Conservation (phyloP, 176 grass and related monocot genomes). For the Oryza longistaminata region DNA sequence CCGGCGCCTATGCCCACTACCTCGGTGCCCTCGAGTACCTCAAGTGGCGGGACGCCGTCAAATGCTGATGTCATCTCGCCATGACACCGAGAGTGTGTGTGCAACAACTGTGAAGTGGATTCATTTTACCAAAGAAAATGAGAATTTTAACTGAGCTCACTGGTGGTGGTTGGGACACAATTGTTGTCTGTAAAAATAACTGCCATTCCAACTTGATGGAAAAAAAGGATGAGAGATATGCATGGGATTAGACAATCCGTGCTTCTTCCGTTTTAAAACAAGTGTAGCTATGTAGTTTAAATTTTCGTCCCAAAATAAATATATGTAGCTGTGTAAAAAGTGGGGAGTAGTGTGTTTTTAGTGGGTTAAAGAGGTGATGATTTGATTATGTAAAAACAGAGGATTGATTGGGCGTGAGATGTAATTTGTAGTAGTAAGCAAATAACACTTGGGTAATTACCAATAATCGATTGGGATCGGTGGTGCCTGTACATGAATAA, state of each 20-base stretch:
- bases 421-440: neutral
- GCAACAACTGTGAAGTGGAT: neutral
- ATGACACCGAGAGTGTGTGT: neutral
- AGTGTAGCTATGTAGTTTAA: too few relatives aligned
- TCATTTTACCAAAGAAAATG: neutral
- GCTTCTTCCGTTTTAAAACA: too few relatives aligned
- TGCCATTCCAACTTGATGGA: neutral
- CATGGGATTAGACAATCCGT: neutral
- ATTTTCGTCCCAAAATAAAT: too few relatives aligned
- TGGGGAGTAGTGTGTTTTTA: neutral
- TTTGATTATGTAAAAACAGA: neutral
- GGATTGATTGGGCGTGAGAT: neutral
- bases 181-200: neutral
- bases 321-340: too few relatives aligned
- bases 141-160: neutral
- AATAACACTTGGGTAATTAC: neutral
- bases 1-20: conserved; percentile 80
- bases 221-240: neutral
- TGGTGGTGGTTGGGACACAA: too few relatives aligned
- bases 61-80: conserved; percentile 36
- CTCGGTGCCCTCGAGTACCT: conserved; percentile 73
- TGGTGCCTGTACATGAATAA: neutral
- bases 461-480: neutral
- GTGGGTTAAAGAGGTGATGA: conserved; percentile 7
- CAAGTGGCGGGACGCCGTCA: conserved; percentile 78